These are phyloP conservation scores for Colletotrichum falcatum DNA, from an alignment of 2,329 filamentous ascomycete species.

Conservation along the genomic window DNA sequence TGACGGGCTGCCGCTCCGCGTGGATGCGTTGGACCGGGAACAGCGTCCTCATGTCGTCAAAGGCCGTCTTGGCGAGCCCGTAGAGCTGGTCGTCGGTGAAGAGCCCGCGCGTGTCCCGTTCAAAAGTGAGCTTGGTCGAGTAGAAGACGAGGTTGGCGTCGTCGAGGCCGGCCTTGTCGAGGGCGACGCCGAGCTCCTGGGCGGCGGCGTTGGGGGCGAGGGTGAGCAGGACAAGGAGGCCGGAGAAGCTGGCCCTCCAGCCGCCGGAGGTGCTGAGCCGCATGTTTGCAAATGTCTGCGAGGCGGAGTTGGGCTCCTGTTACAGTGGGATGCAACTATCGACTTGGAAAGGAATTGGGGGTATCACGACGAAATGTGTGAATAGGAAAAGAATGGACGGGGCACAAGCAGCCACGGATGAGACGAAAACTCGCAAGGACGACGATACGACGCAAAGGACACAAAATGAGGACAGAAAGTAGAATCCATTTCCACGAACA, in stretches of 20 bases:
- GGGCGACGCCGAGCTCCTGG: not conserved
- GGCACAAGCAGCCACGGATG: not conserved
- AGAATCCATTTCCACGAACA: not conserved
- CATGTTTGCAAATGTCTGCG: not conserved
- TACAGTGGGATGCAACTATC: not conserved
- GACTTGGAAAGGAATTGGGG: not conserved
- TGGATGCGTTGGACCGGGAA: not conserved
- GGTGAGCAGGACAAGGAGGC: not conserved
- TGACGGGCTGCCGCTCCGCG: not conserved
- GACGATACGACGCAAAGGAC: not conserved
- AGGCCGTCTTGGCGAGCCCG: not conserved
- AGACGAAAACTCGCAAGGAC: not conserved
- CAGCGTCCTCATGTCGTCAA: not conserved
- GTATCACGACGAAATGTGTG: not conserved
- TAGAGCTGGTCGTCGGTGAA: not conserved
- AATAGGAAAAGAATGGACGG: not conserved
- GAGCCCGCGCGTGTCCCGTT: not conserved
- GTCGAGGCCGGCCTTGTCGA: not conserved
- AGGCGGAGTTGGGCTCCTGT: not conserved
- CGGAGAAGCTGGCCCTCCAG: not conserved
- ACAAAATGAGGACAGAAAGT: not conserved
- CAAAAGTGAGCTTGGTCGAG: not conserved
- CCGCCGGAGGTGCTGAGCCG: not conserved
- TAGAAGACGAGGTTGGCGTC: not conserved
- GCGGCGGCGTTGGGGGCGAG: not conserved